Base-by-base conservation (phyloP, 805 yeast genomes). In the Scheffersomyces spartinae region DNA sequence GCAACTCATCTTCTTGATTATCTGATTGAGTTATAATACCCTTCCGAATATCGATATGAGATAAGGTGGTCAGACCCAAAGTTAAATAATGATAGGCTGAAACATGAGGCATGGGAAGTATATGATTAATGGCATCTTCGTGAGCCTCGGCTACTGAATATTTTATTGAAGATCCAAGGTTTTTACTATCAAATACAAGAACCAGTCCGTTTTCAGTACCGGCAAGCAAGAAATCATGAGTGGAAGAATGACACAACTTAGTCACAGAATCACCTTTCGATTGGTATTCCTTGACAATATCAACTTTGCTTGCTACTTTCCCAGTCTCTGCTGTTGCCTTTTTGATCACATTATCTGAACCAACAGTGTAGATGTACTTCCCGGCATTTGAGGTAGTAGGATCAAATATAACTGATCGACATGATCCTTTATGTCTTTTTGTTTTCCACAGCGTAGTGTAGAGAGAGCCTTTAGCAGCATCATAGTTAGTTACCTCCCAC, bases 1-100 rank as follows among this genome's bases (percentile, higher is more conserved):
- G 52, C n/a, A 88, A 53, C 45, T 88, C 98, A 43, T 88, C 97
- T 38, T 80, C 95, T 53, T 88, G 98, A 45, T 84, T 86, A 34
- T 86, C 97, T 18, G 86, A 74, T 20, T 66, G 65, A 3, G 68
- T 52, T 2, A 77, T 48, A 2, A 74, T 63, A 4, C 80, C 81
- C 38, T 78, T 81, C 24, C 95, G 58, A 3, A 78, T 61, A 47
- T 88, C 96, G 40, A 86, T 64, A 31, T 76, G 77, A 1, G 84
- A 67, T 21, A 88, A 55, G 0, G 86, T 78, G 3, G 94, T 81
- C 7, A 88, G 76, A 2, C 95, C 96, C 15, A 79, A 61, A 0
- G 91, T 71, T 13, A 85, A 61, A 39, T 72, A 82, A 43, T 79
- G 86, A 52, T 85, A 81, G 5, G 76, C 75, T 12, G 88, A 82